Evolutionary conservation across 2,329 filamentous ascomycete genomes (phyloP), one percentile per base, ranked within the genome.

Genomic region (Cladobotryum mycophilum): DNA sequence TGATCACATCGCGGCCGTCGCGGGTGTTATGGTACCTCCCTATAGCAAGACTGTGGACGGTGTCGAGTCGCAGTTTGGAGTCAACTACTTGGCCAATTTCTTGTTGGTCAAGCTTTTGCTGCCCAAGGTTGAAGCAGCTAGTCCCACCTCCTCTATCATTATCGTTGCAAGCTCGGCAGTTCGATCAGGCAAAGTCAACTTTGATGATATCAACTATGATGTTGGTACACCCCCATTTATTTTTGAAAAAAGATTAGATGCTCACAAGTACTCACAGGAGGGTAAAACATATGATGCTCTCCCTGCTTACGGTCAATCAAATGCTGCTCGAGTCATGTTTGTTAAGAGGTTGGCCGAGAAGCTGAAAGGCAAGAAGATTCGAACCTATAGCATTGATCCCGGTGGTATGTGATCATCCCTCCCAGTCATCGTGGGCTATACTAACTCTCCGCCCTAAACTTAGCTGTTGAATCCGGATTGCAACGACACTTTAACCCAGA

Each of bases 51-150:
- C 58, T 1, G 52, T 40, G 1, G 51, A 60, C 4, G 58, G 58
- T 0, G 43, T 59, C 14, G 58, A 59, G 54, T 60, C 60, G 0
- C 76, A 80, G 51, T 74, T 81, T 55, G 77, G 70, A 30, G 73
- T 70, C 6, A 79, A 80, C 57, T 72, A 80, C 57, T 60, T 82
- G 3, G 68, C 64, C 5, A 75, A 79, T 54, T 81, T 80, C 62
- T 67, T 79, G 0, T 66, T 80, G 11, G 73, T 76, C 55, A 66
- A 76, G 14, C 65, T 79, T 1, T 62, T 80, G 33, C 72, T 72
- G 41, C 61, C 67, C 1, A 59, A 67, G 45, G 30, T 56, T 12
- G 17, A 38, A 51, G 41, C 41, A 2, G 49, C 49, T 12, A 44
- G 34, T n/a, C 45, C 49, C 6, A 38, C 36, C 14, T 52, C 49